Conservation (phyloP, 1,284 basidiomycete genomes). For the Athelia psychrophila region DNA sequence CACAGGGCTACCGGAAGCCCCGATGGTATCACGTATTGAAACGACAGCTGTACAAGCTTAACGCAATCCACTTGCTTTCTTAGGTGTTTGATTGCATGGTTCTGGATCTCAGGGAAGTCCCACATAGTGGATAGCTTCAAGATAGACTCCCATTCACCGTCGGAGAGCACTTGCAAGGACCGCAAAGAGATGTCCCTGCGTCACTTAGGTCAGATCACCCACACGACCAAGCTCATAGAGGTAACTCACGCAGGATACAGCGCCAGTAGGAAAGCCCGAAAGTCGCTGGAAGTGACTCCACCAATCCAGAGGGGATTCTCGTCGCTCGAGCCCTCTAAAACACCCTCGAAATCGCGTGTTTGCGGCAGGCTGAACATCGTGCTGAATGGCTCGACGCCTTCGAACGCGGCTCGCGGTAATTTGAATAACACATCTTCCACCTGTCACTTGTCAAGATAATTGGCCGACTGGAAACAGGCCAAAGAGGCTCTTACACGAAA, state of each 20-base stretch:
- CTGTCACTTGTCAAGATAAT: no score
- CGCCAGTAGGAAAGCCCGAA: neutral
- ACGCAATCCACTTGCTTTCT: neutral
- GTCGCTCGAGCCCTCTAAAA: neutral
- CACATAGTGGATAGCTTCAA: slow-evolving; percentile 4
- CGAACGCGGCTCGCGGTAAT: neutral
- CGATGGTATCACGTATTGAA: no score
- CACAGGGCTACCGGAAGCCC: no score
- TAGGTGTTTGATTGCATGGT: neutral
- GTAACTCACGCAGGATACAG: neutral
- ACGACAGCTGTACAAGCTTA: no score
- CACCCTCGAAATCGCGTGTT: neutral
- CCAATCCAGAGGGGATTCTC: neutral
- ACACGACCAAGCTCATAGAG: no score
- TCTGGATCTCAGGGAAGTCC: slow-evolving; percentile 1
- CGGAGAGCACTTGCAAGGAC: neutral
- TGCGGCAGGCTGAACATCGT: neutral
- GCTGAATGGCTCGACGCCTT: neutral
- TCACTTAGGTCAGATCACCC: no score
- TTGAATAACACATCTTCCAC: neutral
- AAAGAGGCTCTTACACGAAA: neutral
- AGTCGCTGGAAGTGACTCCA: neutral
- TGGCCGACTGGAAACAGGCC: no score
- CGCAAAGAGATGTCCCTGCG: neutral
- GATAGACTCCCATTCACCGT: slow-evolving; percentile 2